Base-by-base conservation (phyloP, 805 yeast species). In the Saccharomyces mikatae region DNA sequence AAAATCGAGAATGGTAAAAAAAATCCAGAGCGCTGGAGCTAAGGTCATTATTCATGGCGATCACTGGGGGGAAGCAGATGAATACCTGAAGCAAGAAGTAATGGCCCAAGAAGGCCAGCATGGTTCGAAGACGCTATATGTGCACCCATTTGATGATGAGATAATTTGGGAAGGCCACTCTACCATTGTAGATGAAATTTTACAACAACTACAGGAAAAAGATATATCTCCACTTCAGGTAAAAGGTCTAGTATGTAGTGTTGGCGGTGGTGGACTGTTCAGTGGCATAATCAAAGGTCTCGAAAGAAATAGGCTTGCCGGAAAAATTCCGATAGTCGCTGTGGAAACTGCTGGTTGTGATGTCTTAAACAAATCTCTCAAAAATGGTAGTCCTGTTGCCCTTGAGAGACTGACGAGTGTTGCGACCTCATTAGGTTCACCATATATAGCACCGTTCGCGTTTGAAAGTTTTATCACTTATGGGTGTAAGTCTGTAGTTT, bases 401-500 rank as follows among this genome's bases (percentile, higher is more conserved):
- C 65, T 82, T 26, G 68, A 71, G 1, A 73, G 76, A 41, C 74
- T 76, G 4, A 62, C 70, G 28, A 78, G 86, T 3, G 65, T 83
- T 52, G 89, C 89, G 1, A 75, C 80, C 2, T 79, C 84, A 0
- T 72, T 84, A 52, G 86, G 87, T 2, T 80, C 87, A 48, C 76
- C 80, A 2, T 76, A 76, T 57, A 80, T 83, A 8, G 76, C 86
- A 0, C 59, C 69, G 6, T 68, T 72, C 57, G 76, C 85, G 0
- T 65, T 82, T 52, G 73, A 75, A 56, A 78, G 77, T 21, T 58
- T 66, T 55, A 51, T 64, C 30, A 62, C 54, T 13, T 76, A 71
- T 54, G 71, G 73, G 24, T 72, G 76, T 3, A 65, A 56, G 41
- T 68, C 79, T 3, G 54, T 74, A 1, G 68, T 74, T 17, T 74